Conservation (phyloP, 805 yeast species). For the Teunomyces funiuensis region DNA sequence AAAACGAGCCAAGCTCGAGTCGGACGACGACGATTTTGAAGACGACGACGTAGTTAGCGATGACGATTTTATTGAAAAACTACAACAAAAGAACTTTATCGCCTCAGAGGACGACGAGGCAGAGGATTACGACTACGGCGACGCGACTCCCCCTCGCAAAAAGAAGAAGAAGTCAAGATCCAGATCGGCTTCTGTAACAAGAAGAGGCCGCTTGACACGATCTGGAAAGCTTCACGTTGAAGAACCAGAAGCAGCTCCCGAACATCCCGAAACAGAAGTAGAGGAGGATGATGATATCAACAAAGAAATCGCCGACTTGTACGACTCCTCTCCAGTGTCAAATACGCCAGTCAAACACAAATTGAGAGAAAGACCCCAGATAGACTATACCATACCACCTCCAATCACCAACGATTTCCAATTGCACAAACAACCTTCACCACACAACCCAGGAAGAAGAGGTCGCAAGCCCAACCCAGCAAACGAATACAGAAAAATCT, state of each 20-base stretch:
- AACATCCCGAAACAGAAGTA: constrained; percentile 18
- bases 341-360: constrained; percentile 42
- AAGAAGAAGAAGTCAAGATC: constrained; percentile 17
- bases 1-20: constrained; percentile 10
- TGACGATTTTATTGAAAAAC: constrained; percentile 26
- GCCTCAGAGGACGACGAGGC: constrained; percentile 41
- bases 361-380: constrained; percentile 48
- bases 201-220: constrained; percentile 18
- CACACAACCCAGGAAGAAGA: constrained; percentile 34
- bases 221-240: constrained; percentile 12
- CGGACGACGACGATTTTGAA: constrained; percentile 20
- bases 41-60: constrained; percentile 17
- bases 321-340: constrained; percentile 59
- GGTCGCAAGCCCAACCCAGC: constrained; percentile 32
- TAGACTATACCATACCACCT: constrained; percentile 82
- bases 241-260: constrained; percentile 8
- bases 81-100: constrained; percentile 34
- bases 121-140: constrained; percentile 16
- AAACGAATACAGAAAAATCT: constrained; percentile 56
- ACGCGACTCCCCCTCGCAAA: constrained; percentile 10
- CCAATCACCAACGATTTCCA: constrained; percentile 55
- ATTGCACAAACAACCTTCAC: constrained; percentile 14
- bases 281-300: constrained; percentile 45
- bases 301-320: constrained; percentile 65
- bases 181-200: constrained; percentile 27